Percentiles rank a stretch among this genome's conserved stretches.
These are phyloP conservation scores for Thalia dealbata DNA, from an alignment of 176 grass and related monocot species.

Conservation along the genomic window DNA sequence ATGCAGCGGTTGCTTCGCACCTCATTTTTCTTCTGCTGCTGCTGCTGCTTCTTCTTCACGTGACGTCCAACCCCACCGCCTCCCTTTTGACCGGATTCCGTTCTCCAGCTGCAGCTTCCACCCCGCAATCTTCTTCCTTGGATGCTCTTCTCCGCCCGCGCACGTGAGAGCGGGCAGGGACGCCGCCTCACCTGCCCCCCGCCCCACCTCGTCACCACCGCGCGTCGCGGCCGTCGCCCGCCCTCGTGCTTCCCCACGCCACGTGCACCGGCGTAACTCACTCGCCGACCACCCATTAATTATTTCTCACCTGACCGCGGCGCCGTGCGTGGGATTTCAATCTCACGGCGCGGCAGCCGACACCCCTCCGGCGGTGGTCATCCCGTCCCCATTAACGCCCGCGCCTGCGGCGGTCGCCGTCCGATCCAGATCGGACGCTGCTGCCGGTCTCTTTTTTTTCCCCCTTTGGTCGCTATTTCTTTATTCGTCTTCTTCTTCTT, in stretches of 20 bases:
- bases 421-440: too few relatives aligned
- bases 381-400: too few relatives aligned
- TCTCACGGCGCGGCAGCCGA: background rate
- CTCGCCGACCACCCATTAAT: too few relatives aligned
- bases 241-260: background rate
- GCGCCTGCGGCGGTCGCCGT: too few relatives aligned
- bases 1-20: background rate
- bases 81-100: background rate
- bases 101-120: too few relatives aligned
- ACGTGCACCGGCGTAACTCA: background rate
- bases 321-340: too few relatives aligned
- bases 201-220: background rate
- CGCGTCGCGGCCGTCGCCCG: background rate
- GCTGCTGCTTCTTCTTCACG: background rate
- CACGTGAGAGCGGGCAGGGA: background rate
- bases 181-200: background rate
- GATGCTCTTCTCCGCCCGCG: background rate
- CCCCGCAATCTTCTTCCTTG: too few relatives aligned
- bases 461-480: too few relatives aligned
- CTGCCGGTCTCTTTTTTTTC: too few relatives aligned
- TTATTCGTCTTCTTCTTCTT: too few relatives aligned
- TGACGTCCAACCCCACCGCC: background rate
- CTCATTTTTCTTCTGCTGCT: background rate
- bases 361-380: too few relatives aligned
- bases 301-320: too few relatives aligned